A percentile compares a stretch with the other conserved stretches of the same genome.
Conservation (phyloP, 352 stramenopile genomes). For the Phytophthora hibernalis region DNA sequence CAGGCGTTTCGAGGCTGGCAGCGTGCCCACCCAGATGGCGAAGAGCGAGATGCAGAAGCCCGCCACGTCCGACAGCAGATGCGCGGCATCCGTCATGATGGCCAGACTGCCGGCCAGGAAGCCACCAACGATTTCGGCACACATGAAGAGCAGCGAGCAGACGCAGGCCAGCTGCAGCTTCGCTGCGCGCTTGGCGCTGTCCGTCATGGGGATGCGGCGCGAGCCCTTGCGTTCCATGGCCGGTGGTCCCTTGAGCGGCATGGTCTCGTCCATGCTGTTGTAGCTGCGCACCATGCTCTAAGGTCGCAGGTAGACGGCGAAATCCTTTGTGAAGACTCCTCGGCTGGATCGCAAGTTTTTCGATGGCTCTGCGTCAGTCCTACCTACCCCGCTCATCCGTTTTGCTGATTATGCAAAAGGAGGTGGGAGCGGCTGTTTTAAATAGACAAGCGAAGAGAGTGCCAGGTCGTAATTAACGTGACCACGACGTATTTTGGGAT, state of each 20-base stretch:
- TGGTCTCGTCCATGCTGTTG: conserved; percentile 59
- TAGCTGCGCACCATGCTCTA: conserved; percentile 41
- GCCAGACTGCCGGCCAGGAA: conserved; percentile 93
- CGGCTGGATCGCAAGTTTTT: background rate
- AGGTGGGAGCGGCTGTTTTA: too few species aligned
- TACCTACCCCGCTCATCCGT: too few species aligned
- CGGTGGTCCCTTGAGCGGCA: conserved; percentile 54
- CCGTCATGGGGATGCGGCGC: conserved; percentile 66
- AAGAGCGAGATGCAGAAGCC: conserved; percentile 83
- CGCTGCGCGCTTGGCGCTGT: conserved; percentile 60
- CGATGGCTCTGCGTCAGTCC: background rate
- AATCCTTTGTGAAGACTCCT: conserved; percentile 37
- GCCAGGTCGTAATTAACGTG: too few species aligned
- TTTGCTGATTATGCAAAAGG: too few species aligned
- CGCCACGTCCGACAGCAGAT: conserved; percentile 77
- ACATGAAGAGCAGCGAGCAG: conserved; percentile 94
- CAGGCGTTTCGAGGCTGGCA: conserved; percentile 76
- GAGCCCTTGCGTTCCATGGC: conserved; percentile 30
- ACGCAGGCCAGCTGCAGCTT: conserved; percentile 73
- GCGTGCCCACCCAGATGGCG: conserved; percentile 71
- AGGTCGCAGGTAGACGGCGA: background rate
- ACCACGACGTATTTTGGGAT: too few species aligned
- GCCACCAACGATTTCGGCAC: conserved; percentile 95
- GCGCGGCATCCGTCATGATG: conserved; percentile 92
- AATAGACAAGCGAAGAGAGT: too few species aligned